phyloP scores from a whole-genome alignment of 257 asterid species.

The Buddleja alternifolia region DNA sequence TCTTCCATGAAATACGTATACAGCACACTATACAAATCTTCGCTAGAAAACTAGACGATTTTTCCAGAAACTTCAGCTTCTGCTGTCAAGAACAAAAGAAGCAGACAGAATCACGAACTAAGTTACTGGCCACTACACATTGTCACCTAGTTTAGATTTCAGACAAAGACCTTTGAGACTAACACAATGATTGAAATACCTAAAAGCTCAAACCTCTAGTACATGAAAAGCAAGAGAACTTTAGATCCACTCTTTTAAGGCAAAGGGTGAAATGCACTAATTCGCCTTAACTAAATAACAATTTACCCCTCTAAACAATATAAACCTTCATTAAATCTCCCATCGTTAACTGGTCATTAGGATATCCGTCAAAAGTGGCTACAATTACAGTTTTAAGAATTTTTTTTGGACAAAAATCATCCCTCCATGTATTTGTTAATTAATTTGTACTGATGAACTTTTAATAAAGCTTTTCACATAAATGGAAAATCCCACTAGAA shows the following conservation, averaged over 20 bases:
- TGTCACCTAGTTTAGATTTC: slow-evolving; percentile 18
- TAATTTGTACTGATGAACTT: too few relatives aligned
- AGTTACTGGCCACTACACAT: slow-evolving; percentile 9
- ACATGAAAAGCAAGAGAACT: slow-evolving; percentile 28
- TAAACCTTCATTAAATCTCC: too few relatives aligned
- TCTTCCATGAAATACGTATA: slow-evolving; percentile 8
- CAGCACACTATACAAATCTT: slow-evolving; percentile 5
- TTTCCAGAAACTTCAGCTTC: slow-evolving; percentile 10
- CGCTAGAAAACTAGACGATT: slow-evolving; percentile 8
- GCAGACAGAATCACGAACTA: slow-evolving; percentile 14
- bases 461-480: neutral
- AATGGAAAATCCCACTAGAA: slow-evolving; percentile 28
- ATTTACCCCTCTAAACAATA: too few relatives aligned
- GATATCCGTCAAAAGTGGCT: too few relatives aligned
- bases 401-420: too few relatives aligned
- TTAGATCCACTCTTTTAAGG: slow-evolving; percentile 23
- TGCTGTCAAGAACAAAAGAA: slow-evolving; percentile 25
- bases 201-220: slow-evolving; percentile 8
- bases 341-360: too few relatives aligned
- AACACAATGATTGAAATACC: slow-evolving; percentile 18
- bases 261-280: slow-evolving; percentile 18
- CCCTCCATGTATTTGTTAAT: too few relatives aligned
- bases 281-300: neutral
- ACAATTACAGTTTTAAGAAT: too few relatives aligned
- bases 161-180: neutral